Evolutionary conservation across 306 rosid species (phyloP).

Genomic region (Casuarina cunninghamiana): DNA sequence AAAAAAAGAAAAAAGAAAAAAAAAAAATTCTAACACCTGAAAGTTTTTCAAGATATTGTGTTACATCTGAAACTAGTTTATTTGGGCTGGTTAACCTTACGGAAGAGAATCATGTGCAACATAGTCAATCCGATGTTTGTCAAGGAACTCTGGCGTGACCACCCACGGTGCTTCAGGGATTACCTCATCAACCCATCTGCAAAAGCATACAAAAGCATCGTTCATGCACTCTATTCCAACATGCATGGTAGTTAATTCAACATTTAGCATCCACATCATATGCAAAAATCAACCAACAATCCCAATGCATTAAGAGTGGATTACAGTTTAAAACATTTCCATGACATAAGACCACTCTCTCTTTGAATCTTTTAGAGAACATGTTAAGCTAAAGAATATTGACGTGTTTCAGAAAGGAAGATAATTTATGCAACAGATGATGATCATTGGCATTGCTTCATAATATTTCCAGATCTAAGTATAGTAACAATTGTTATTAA

Average conservation of each 20-base stretch:
- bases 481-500: neutral
- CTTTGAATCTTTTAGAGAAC: neutral
- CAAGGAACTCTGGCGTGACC: slow-evolving; percentile 68
- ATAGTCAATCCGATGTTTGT: slow-evolving; percentile 69
- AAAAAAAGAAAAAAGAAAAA: too few species aligned
- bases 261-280: neutral
- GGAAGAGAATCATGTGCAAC: slow-evolving; percentile 95
- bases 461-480: neutral
- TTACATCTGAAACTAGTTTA: neutral
- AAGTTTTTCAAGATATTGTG: neutral
- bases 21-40: neutral
- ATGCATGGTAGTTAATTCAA: neutral
- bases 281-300: neutral
- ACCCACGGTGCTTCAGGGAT: slow-evolving; percentile 96
- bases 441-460: neutral
- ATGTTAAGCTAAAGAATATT: neutral
- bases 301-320: neutral
- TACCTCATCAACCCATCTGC: slow-evolving; percentile 91
- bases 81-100: slow-evolving; percentile 46
- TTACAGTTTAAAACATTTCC: neutral
- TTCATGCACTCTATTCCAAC: neutral
- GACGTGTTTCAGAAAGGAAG: neutral
- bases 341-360: neutral
- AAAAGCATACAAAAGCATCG: slow-evolving; percentile 9
- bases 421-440: neutral